Conservation (phyloP, 192 early-diverging fungal species). For the Backusella mclennaniae region DNA sequence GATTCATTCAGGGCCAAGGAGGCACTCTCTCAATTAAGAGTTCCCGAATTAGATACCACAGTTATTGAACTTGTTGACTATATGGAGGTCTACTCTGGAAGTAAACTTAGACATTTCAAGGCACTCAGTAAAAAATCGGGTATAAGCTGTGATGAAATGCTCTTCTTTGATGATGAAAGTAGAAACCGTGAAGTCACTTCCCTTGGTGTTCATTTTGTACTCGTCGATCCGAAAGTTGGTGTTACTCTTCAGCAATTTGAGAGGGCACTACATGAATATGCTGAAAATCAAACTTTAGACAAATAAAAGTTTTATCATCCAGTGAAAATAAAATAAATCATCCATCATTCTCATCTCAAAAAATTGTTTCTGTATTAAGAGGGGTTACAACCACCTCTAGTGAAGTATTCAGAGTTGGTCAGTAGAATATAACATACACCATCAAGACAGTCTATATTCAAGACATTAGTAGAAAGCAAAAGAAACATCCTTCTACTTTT, state of each 20-base stretch:
- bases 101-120: conserved; percentile 41
- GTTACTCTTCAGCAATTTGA: conserved; percentile 36
- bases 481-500: neutral
- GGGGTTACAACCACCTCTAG: neutral
- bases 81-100: conserved; percentile 36
- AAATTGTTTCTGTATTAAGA: neutral
- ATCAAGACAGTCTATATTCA: neutral
- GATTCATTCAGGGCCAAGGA: conserved; percentile 8
- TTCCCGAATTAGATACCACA: conserved; percentile 14
- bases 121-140: conserved; percentile 23
- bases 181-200: conserved; percentile 34
- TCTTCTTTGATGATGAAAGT: conserved; percentile 53
- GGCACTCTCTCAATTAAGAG: conserved; percentile 15
- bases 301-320: neutral
- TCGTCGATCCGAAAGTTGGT: conserved; percentile 30
- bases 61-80: conserved; percentile 25
- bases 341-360: too few species aligned
- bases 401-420: neutral
- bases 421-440: neutral
- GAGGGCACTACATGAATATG: neutral
- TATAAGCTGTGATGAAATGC: conserved; percentile 42
- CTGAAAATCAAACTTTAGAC: neutral
- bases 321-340: too few species aligned
- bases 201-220: conserved; percentile 43
- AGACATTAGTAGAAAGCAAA: neutral